phyloP scores from a whole-genome alignment of 441 rosid genomes.

The Adansonia madagascariensis region DNA sequence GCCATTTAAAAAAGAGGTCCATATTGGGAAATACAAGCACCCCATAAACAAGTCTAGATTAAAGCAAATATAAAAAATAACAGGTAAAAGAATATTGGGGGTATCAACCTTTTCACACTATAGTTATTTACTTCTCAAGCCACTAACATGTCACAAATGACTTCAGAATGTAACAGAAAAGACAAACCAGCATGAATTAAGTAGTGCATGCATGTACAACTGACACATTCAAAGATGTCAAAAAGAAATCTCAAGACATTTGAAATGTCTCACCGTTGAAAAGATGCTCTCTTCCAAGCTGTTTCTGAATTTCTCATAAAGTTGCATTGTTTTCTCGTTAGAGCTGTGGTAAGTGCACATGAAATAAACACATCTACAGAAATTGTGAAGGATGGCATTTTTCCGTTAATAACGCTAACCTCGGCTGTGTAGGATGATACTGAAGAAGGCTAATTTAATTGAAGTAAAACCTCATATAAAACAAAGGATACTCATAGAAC shows the following conservation, averaged over 20 bases:
- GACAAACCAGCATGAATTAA: conserved; percentile 3
- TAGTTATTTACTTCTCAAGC: neutral
- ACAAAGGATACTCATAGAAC: conserved; percentile 40
- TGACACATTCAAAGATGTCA: neutral
- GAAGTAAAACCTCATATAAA: neutral
- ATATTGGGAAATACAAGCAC: neutral
- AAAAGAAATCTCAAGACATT: conserved; percentile 1
- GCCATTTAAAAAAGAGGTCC: neutral
- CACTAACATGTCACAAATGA: neutral
- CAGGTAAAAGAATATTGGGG: neutral
- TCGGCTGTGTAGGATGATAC: neutral
- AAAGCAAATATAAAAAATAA: neutral
- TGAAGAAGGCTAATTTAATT: conserved; percentile 9
- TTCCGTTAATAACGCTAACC: neutral
- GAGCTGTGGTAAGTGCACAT: conserved; percentile 31
- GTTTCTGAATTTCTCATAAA: conserved; percentile 36
- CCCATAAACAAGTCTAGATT: neutral
- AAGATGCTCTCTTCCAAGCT: conserved; percentile 37
- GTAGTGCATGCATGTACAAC: neutral
- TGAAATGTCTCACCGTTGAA: conserved; percentile 30
- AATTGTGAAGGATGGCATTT: conserved; percentile 29
- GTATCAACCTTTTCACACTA: neutral
- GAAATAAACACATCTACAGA: conserved; percentile 35
- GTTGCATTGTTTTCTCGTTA: neutral
- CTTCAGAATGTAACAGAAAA: neutral